These are phyloP conservation scores for Thielaviopsis populi DNA, from an alignment of 2,329 filamentous ascomycete genomes.

Conservation along the genomic window DNA sequence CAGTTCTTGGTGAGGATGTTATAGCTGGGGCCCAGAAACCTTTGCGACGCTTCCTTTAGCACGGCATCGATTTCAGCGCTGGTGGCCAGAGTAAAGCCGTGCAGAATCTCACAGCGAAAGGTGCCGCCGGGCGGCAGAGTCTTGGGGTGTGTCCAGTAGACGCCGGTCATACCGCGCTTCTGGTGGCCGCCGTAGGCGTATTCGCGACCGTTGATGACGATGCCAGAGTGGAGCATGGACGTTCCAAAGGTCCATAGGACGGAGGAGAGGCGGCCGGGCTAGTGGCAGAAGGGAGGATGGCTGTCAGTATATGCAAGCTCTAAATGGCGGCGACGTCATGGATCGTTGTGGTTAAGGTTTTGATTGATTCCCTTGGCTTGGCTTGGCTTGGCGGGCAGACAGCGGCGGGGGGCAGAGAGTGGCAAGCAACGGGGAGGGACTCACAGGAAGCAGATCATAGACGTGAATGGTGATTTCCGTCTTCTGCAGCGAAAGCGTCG, in stretches of 20 bases:
- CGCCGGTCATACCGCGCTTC: constrained; percentile 53
- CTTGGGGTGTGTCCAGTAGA: constrained; percentile 66
- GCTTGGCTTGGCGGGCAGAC: constrained; percentile 31
- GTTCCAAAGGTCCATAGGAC: constrained; percentile 64
- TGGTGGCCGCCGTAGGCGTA: constrained; percentile 79
- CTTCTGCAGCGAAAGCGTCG: constrained; percentile 53
- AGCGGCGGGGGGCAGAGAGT: constrained; percentile 44
- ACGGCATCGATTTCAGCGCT: constrained; percentile 55
- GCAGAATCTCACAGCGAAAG: constrained; percentile 59
- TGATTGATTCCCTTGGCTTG: background rate
- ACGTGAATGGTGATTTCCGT: constrained; percentile 63
- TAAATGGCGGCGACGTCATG: constrained; percentile 4
- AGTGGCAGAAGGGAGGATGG: background rate
- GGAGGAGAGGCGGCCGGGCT: constrained; percentile 62
- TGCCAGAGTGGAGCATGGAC: constrained; percentile 66
- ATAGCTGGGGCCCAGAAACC: constrained; percentile 62
- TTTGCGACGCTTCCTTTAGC: constrained; percentile 51
- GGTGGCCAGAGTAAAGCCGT: constrained; percentile 60
- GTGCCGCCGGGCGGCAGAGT: constrained; percentile 62
- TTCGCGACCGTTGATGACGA: constrained; percentile 65
- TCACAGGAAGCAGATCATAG: constrained; percentile 60
- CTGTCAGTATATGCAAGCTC: background rate
- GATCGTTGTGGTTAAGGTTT: background rate
- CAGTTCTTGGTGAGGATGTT: constrained; percentile 75
- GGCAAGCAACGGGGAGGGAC: constrained; percentile 18